Base-by-base conservation (phyloP, 768 basidiomycete species). In the Naganishia friedmannii region DNA sequence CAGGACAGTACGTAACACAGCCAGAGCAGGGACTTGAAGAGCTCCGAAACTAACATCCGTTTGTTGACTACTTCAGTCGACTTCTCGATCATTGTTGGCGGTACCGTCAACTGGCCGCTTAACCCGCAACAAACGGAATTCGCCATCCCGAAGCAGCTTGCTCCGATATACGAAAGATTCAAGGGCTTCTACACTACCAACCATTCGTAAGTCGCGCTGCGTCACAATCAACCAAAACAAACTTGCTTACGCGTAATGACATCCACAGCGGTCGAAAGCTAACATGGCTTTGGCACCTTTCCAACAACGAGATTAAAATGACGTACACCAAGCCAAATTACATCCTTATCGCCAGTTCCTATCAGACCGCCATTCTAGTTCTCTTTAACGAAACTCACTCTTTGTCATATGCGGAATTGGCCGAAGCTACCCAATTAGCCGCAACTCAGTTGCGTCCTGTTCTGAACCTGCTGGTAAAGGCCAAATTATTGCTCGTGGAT, bases 261-360 rank as follows among this genome's bases (percentile, higher is more conserved):
- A 4, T 17, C n/a, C 4, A 29, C 53, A 80, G 78, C 2, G 95
- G 93, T 17, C 89, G 95, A 71, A 95, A 95, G 78, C 86, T 99
- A 53, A 94, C 92, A 0, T 99, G 95, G 95, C 83, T 98, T 12
- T 99, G 96, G 96, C 95, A 97, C 77, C 92, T 94, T 80, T 93
- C 89, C 67, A 95, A 95, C 84, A 94, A 94, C 82, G 96, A 99
- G 79, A 86, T 99, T 7, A 87, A 90, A 68, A 94, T 94, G 73
- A 93, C 90, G 77, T 93, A 96, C 82, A 85, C 92, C 66, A 89
- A 88, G 77, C 92, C 93, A 82, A 96, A 93, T 82, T 97, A 97
- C 83, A 93, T 95, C 75, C 83, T 98, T 78, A 91, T 93, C 88
- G 92, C 92, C 37, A 93, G 91, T 75, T 87, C 93, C 10, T 97